Percentiles rank a stretch among this genome's conserved stretches.
Evolutionary conservation across 495 filamentous ascomycete genomes (phyloP).

Genomic region (Chaetomium tenue): DNA sequence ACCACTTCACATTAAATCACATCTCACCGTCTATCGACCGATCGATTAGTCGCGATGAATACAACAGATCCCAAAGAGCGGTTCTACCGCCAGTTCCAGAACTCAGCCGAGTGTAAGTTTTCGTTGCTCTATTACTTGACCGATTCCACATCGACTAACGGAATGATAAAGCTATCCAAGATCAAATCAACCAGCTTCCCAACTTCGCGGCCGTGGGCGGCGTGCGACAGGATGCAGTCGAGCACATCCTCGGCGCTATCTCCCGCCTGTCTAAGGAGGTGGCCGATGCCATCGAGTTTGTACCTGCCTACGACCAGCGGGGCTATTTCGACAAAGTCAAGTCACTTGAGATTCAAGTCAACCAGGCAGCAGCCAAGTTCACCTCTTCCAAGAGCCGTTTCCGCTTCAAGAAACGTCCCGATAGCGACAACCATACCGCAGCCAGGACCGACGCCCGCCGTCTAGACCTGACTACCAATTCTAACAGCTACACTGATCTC

Average conservation of each 20-base stretch:
- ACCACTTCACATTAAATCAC: neutral
- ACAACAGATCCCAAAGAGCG: slow-evolving; percentile 57
- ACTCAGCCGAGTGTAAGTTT: slow-evolving; percentile 62
- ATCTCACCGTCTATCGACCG: neutral
- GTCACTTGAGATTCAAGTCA: slow-evolving; percentile 44
- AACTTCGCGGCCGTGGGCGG: slow-evolving; percentile 39
- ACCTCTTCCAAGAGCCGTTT: slow-evolving; percentile 43
- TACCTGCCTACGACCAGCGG: slow-evolving; percentile 49
- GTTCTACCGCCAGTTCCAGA: slow-evolving; percentile 78
- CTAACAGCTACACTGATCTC: slow-evolving; percentile 18
- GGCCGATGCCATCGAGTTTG: slow-evolving; percentile 44
- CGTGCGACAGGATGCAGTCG: slow-evolving; percentile 49
- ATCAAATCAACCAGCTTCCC: slow-evolving; percentile 42
- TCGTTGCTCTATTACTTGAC: neutral
- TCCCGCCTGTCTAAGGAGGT: slow-evolving; percentile 46
- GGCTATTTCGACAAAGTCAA: slow-evolving; percentile 47
- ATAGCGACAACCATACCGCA: neutral
- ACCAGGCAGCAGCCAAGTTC: slow-evolving; percentile 42
- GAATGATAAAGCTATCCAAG: slow-evolving; percentile 38
- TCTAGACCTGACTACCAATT: slow-evolving; percentile 1
- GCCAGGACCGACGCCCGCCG: slow-evolving; percentile 13
- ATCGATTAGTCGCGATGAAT: neutral
- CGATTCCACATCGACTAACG: slow-evolving; percentile 6
- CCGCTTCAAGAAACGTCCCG: slow-evolving; percentile 46
- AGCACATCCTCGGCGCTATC: slow-evolving; percentile 45